Evolutionary conservation across 495 filamentous ascomycete species (phyloP), one percentile per base, ranked within the genome.

Genomic region (Lophium mytilinum): DNA sequence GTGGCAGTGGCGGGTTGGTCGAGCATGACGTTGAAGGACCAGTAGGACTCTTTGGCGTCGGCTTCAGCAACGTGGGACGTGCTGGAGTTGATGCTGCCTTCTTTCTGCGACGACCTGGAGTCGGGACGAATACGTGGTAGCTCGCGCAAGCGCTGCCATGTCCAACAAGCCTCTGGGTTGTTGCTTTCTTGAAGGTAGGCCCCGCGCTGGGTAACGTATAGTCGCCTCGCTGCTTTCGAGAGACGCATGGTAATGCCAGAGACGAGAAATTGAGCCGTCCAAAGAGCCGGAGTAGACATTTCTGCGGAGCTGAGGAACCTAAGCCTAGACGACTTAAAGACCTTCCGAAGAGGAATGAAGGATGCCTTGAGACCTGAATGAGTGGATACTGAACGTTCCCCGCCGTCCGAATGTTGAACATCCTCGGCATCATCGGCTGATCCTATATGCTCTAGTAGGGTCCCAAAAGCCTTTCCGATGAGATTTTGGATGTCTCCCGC

Each of bases 311-410:
- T 73, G 15, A 90, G 75, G 60, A 87, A 89, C 8, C 80, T 80
- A 1, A 90, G 75, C 10, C 76, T 73, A 0, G 81, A 80, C 50
- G 87, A 82, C 59, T 82, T 87, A 67, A 84, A 78, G 3, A 87
- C 64, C 63, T 90, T 90, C 24, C 86, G 78, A 17, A 90, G 70
- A 4, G 86, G 86, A 9, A 86, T 73, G 77, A 84, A 87, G 8
- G 76, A 63, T 46, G 80, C 78, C 30, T 76, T 70, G 37, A 76
- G 69, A 30, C 66, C 73, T 10, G 70, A 62, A 51, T 60, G 70
- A 24, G 39, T 37, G 35, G 47, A 37, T 33, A 60, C 51, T 12
- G 39, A 17, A 4, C 39, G 57, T 33, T 66, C 35, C 12, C 45
- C 35, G 15, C 59, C 56, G 4, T 55, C 41, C 8, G 53, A 21